These are phyloP conservation scores for Cucurbita maxima DNA, from an alignment of 306 rosid genomes.

Conservation along the genomic window DNA sequence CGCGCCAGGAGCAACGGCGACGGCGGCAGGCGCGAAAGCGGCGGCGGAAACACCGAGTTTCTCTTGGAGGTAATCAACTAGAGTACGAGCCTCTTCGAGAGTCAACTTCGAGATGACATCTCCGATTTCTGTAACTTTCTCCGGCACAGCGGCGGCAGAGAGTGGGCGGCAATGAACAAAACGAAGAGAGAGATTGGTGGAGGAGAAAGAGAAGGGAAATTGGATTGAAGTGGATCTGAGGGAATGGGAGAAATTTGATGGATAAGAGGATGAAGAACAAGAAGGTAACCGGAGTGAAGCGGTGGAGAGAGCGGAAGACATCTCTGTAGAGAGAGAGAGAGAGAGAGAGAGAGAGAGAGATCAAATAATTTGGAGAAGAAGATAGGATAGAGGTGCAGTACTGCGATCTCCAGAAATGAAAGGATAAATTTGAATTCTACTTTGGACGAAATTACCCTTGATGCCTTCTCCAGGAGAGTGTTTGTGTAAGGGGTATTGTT, in stretches of 20 bases:
- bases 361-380: neutral
- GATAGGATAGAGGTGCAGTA: neutral
- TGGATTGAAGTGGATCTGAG: conserved; percentile 20
- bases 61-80: conserved; percentile 81
- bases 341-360: neutral
- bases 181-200: conserved; percentile 26
- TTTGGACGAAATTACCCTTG: neutral
- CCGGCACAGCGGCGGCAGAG: conserved; percentile 46
- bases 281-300: conserved; percentile 32
- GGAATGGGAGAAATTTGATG: conserved; percentile 21
- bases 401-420: neutral
- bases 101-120: conserved; percentile 47
- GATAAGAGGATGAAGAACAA: conserved; percentile 16
- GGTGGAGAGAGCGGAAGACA: conserved; percentile 48
- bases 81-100: conserved; percentile 58
- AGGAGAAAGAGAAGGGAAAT: conserved; percentile 18
- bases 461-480: accelerated
- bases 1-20: conserved; percentile 21
- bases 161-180: conserved; percentile 37
- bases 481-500: neutral
- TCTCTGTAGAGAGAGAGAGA: conserved; percentile 5
- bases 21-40: conserved; percentile 61
- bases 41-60: conserved; percentile 56
- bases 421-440: neutral
- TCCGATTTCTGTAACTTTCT: conserved; percentile 49